Conservation (phyloP, 371 early-diverging fungal genomes). For the Smittium mucronatum region DNA sequence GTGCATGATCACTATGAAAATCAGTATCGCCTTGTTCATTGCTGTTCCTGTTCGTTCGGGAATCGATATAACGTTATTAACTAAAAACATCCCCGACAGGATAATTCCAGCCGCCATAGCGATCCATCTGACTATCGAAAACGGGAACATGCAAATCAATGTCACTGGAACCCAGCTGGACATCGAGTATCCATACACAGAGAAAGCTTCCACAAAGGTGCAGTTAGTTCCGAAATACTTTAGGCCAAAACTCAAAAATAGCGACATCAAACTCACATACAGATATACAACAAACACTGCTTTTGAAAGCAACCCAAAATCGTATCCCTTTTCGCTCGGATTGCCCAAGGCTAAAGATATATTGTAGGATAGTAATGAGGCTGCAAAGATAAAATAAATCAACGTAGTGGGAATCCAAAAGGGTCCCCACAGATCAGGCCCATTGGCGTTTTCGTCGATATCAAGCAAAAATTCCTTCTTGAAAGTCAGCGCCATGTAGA, state of each 20-base stretch:
- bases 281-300: constrained; percentile 68
- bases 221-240: constrained; percentile 74
- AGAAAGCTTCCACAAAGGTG: constrained; percentile 65
- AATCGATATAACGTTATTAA: constrained; percentile 29
- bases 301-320: constrained; percentile 64
- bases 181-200: constrained; percentile 84
- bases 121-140: constrained; percentile 4
- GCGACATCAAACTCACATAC: constrained; percentile 59
- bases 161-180: constrained; percentile 86
- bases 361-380: constrained; percentile 72
- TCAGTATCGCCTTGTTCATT: constrained; percentile 38
- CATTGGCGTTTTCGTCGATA: constrained; percentile 32
- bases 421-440: constrained; percentile 76
- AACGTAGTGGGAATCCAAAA: constrained; percentile 94
- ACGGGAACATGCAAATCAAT: constrained; percentile 34
- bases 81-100: constrained; percentile 15
- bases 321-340: constrained; percentile 41
- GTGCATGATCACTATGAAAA: constrained; percentile 54
- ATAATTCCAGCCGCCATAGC: constrained; percentile 7
- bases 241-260: constrained; percentile 62
- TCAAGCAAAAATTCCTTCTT: constrained; percentile 31
- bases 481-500: constrained; percentile 28
- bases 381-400: constrained; percentile 79
- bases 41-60: constrained; percentile 29
- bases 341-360: constrained; percentile 54